Evolutionary conservation across 148 eudicot species (phyloP).

Genomic region (Silene uniflora): DNA sequence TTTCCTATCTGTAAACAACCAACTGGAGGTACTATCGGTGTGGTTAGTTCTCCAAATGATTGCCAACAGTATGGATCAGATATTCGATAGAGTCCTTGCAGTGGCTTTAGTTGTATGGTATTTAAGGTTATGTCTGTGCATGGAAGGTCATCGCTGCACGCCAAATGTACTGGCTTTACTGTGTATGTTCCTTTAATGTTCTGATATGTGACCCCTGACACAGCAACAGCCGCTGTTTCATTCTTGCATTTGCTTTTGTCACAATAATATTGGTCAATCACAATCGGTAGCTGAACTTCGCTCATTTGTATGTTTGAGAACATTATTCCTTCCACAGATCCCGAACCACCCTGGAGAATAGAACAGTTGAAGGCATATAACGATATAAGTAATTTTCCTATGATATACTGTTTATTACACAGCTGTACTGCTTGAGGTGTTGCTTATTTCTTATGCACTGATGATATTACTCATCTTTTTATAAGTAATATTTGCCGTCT

Average conservation of each 20-base stretch:
- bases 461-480: neutral
- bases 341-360: slow-evolving; percentile 76
- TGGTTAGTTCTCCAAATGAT: slow-evolving; percentile 59
- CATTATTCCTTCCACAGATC: slow-evolving; percentile 68
- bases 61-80: slow-evolving; percentile 85
- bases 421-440: neutral
- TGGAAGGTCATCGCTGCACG: slow-evolving; percentile 84
- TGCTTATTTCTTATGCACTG: neutral
- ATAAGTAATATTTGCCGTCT: neutral
- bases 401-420: neutral
- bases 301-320: slow-evolving; percentile 82
- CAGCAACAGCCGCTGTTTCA: slow-evolving; percentile 69
- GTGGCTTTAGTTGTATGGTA: slow-evolving; percentile 63
- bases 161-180: slow-evolving; percentile 85
- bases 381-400: neutral
- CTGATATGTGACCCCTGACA: slow-evolving; percentile 76
- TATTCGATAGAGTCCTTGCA: slow-evolving; percentile 54
- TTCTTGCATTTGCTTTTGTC: slow-evolving; percentile 75
- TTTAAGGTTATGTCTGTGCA: slow-evolving; percentile 68
- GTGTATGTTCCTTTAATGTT: slow-evolving; percentile 84
- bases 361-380: slow-evolving; percentile 4
- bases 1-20: slow-evolving; percentile 62
- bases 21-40: slow-evolving; percentile 66
- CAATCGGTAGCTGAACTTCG: slow-evolving; percentile 79
- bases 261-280: slow-evolving; percentile 90